Percentiles rank a stretch among this genome's conserved stretches.
These are phyloP conservation scores for Diaporthe ilicicola DNA, from an alignment of 2,329 filamentous ascomycete genomes.

Conservation along the genomic window DNA sequence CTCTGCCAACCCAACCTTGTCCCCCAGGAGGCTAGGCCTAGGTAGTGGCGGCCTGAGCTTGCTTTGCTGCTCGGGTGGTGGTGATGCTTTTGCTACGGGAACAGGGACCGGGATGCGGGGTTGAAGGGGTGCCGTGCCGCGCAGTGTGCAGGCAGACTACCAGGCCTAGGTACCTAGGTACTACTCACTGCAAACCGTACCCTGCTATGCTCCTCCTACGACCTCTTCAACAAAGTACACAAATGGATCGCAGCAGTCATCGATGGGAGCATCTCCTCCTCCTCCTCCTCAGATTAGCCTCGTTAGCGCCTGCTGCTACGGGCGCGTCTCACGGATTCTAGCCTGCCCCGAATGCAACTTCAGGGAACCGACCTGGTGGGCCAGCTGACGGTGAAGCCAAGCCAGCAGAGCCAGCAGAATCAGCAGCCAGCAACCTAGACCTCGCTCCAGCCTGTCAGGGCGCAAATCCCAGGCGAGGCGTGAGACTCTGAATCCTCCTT, in stretches of 20 bases:
- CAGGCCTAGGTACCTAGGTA: neutral
- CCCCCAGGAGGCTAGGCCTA: conserved; percentile 7
- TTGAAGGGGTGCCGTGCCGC: neutral
- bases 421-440: conserved; percentile 13
- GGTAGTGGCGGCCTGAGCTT: conserved; percentile 17
- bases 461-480: conserved; percentile 22
- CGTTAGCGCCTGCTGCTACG: neutral
- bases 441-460: conserved; percentile 14
- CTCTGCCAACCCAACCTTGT: conserved; percentile 17
- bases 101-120: conserved; percentile 24
- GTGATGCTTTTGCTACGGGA: conserved; percentile 20
- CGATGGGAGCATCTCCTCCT: neutral
- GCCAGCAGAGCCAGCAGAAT: neutral
- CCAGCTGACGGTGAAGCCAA: conserved; percentile 20
- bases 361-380: neutral
- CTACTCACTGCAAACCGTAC: neutral
- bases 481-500: conserved; percentile 18
- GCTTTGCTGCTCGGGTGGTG: conserved; percentile 2
- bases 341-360: neutral
- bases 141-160: neutral
- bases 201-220: neutral
- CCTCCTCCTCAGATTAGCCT: neutral
- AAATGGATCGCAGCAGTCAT: neutral
- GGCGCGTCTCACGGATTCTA: neutral
- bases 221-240: neutral